Base-by-base conservation (phyloP, 1,284 basidiomycete species). In the Sporisorium scitamineum region DNA sequence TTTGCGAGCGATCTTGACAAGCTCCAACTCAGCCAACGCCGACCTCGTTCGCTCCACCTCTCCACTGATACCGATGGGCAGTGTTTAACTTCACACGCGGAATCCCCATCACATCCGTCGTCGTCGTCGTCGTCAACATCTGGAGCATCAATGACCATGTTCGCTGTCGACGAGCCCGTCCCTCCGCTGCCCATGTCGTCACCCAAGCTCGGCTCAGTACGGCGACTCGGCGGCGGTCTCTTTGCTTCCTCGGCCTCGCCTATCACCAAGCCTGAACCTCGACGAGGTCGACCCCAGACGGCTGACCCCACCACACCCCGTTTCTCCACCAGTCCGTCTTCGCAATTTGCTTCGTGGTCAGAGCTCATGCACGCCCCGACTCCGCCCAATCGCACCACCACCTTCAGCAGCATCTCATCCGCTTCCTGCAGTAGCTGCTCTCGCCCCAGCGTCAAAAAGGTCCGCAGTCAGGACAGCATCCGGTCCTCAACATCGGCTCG, bases 391-490 rank as follows among this genome's bases (percentile, higher is more conserved):
- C 71, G 71, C 29, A 47, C 65, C 34, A 55, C 66, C 14, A 74
- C 71, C 9, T 69, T 69, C 62, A 74, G 65, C 71, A 74, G 71
- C 48, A 44, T 65, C 29, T 74, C 71, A 2, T 69, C 65, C 2
- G 47, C 61, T 57, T 69, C 71, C 34, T 54, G 47, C 53, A 65
- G 54, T 52, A 61, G 54, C 34, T 18, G 45, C 31, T 54, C 59
- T 18, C 61, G 58, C 26, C 66, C 62, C 11, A 11, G 56, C 24
- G 34, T 74, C 7, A 74, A 62, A 31, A 74, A 69, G 54, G 44
- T 62, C 2, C 32, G 51, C n/a, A 74, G 71, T 39, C 71, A 74
- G 41, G 71, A 65, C 5, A 74, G 71, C 55, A 55, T 74, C 13
- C 57, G 55, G 42, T 74, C 71, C 0, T 41, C 45, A 3, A 26